phyloP scores from a whole-genome alignment of 257 asterid genomes.

The Fraxinus anomala region DNA sequence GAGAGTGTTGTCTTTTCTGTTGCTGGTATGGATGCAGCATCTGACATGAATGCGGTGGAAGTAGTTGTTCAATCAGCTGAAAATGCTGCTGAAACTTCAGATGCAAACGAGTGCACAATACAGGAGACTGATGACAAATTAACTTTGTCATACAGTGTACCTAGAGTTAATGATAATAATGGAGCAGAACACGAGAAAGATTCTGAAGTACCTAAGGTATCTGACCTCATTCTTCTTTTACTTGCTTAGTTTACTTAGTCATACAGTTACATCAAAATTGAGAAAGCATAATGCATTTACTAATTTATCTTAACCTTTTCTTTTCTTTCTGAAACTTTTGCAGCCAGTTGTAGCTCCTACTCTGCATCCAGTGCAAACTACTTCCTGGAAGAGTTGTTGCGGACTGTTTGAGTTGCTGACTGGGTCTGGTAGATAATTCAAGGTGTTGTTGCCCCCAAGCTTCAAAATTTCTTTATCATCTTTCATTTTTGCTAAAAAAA shows the following conservation, averaged over 20 bases:
- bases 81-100: constrained; percentile 19
- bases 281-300: background rate
- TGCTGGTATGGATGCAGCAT: constrained; percentile 2
- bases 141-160: constrained; percentile 18
- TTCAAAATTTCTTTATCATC: background rate
- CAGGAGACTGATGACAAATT: constrained; percentile 28
- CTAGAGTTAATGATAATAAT: constrained; percentile 20
- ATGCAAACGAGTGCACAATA: constrained; percentile 19
- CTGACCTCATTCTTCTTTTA: constrained; percentile 11
- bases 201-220: constrained; percentile 52
- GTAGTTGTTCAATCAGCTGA: constrained; percentile 3
- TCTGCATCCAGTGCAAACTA: constrained; percentile 41
- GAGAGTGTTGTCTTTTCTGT: constrained; percentile 2
- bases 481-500: background rate
- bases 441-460: constrained; percentile 30
- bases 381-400: constrained; percentile 75
- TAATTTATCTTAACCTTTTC: constrained; percentile 6
- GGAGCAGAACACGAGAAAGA: constrained; percentile 28
- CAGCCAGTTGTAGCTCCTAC: constrained; percentile 47
- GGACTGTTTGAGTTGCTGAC: constrained; percentile 55
- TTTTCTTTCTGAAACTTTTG: constrained; percentile 21
- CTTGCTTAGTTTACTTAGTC: constrained; percentile 6
- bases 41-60: constrained; percentile 21
- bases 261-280: background rate
- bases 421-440: constrained; percentile 37